Percentiles rank a stretch among this genome's conserved stretches.
These are phyloP conservation scores for Aspergillus aculeatus DNA, from an alignment of 2,329 filamentous ascomycete species.

Conservation along the genomic window DNA sequence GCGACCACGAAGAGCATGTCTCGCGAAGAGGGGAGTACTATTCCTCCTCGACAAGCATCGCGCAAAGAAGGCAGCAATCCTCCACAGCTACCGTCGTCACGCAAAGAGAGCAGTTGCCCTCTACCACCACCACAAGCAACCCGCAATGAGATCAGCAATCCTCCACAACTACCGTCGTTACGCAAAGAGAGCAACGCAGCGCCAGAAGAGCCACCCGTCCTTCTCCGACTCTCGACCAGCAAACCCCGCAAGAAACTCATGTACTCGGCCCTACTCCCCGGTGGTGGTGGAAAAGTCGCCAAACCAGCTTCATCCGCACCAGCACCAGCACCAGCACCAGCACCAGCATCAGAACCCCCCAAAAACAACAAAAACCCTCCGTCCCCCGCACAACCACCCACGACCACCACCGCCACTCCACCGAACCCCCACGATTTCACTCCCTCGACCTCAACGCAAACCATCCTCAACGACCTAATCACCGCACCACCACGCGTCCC, in stretches of 20 bases:
- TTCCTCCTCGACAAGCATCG: background rate
- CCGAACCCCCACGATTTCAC: slow-evolving; percentile 19
- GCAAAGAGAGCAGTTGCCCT: background rate
- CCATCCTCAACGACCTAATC: background rate
- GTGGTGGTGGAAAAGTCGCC: slow-evolving; percentile 9
- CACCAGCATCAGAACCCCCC: slow-evolving; percentile 2
- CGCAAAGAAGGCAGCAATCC: background rate
- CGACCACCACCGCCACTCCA: background rate
- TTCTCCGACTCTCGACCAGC: slow-evolving; percentile 32
- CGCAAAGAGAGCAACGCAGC: background rate
- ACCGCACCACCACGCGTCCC: background rate
- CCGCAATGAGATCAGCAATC: background rate
- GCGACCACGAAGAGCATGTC: background rate
- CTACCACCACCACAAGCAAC: too few relatives aligned
- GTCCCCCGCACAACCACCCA: slow-evolving; percentile 19
- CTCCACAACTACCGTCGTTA: background rate
- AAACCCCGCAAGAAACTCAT: slow-evolving; percentile 46
- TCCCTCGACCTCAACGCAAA: slow-evolving; percentile 19
- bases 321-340: slow-evolving; percentile 10
- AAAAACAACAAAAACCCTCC: background rate
- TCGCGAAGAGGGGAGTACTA: background rate
- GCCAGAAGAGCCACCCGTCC: slow-evolving; percentile 13
- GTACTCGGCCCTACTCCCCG: slow-evolving; percentile 41
- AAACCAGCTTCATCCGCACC: slow-evolving; percentile 11
- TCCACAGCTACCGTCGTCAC: background rate